Base-by-base conservation (phyloP, 2,329 filamentous ascomycete genomes). In the Cladosporium austrohemisphaericum region DNA sequence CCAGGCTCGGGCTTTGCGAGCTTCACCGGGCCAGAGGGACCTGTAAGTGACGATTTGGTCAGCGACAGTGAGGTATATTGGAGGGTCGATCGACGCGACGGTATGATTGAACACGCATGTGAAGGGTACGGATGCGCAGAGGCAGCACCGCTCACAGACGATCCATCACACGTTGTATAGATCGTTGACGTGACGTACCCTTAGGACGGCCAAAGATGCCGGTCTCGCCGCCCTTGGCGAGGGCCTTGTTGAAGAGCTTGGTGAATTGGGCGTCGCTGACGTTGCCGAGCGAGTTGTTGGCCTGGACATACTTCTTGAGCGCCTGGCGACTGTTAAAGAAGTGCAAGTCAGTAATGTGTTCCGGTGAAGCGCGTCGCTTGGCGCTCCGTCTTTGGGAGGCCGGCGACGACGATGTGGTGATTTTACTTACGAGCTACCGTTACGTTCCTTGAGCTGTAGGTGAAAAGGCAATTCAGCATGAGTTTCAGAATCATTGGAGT, bases 131-230 rank as follows among this genome's bases (percentile, higher is more conserved):
- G 9, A 38, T 20, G 14, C 5, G 1, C 23, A 43, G 33, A 14
- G 13, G 18, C 11, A 35, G n/a, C 20, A 20, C 14, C 29, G 35
- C 3, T 31, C 16, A 14, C 10, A n/a, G n/a, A 23, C 26, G 26
- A 19, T 20, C 9, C 38, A 41, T 22, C 38, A 35, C 20, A 33
- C 33, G 50, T 55, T 50, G 53, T 31, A 53, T 29, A 41, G 49
- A 61, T 59, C 57, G 56, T 54, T 60, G 49, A 50, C 48, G 53
- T 52, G 40, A 76, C 81, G 60, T 79, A 89, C 89, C 90, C 83
- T 95, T 95, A 65, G 90, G 91, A 70, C 92, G 89, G 65, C 84
- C 79, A 68, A 95, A 95, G 63, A 87, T 79, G 55, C 87, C 88
- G 78, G 86, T 90, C 65, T 94, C 88, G 61, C 91, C 89, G 69